Base-by-base conservation (phyloP, 352 stramenopile species). In the Pelagophyceae sp. region DNA sequence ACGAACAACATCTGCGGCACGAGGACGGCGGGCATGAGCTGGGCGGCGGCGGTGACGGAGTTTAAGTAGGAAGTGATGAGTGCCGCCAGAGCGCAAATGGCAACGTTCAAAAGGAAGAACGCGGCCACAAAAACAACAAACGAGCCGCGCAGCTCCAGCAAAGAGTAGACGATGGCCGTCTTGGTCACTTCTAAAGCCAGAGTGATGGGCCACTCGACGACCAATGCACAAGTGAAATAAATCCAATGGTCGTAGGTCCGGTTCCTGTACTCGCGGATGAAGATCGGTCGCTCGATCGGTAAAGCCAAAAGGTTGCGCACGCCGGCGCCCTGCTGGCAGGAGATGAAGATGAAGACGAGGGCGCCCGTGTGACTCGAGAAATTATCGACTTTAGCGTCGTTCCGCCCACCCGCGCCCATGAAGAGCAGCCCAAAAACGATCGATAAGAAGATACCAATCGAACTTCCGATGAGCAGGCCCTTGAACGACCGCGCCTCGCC, bases 1-100 rank as follows among this genome's bases (percentile, higher is more conserved):
- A 83, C 81, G 78, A 93, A 93, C 19, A 91, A 83, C 27, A 92
- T 77, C 69, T 93, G 88, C 25, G 88, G 88, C 23, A 92, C 85
- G 77, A 91, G 88, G 37, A 92, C 69, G 6, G 89, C 67, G 32
- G 88, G 87, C 0, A 90, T 58, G 6, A 92, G 77, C 63, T 91
- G 85, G 19, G 72, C 61, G 15, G 80, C 86, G 31, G 83, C 80
- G 38, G 86, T 87, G n/a, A 85, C 85, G 79, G 91, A 82, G 72
- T 84, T 80, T 0, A 90, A 85, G 20, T 78, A 40, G 65, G 81
- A 83, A 37, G 87, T 87, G 38, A 92, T 51, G 27, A 90, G 63
- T 33, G 91, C 81, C 11, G 81, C 86, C 38, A 90, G 64, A 29
- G 82, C 81, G 67, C 80, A 83, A 38, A 69, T 81, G 3, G 78